Base-by-base conservation (phyloP, 116 monocot genomes). In the Phalaenopsis hybrid region DNA sequence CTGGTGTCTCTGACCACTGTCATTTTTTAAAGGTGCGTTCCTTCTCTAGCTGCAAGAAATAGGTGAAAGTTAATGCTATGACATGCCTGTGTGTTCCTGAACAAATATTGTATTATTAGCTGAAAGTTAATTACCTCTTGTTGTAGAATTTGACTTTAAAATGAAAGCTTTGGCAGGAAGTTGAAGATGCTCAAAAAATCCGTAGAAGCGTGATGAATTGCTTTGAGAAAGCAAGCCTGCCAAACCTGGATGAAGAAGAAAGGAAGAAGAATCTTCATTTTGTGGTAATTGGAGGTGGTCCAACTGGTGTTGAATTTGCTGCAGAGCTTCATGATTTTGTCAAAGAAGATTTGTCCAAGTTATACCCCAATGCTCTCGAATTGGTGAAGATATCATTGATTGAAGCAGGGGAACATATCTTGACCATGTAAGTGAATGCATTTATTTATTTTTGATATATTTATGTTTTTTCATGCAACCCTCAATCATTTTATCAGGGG, bases 301-400 rank as follows among this genome's bases (percentile, higher is more conserved):
- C 97, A 44, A 94, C 94, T 77, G 97, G 97, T 61, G 93, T 97
- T 79, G 97, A 97, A 82, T 97, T 97, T 92, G 94, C 97, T 61
- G 97, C 97, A 75, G 94, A 94, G 70, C 85, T 97, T 81, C 97
- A 97, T 88, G 97, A 97, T 80, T 97, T 90, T 80, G 91, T 97
- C 41, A 78, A 68, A 86, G 91, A 94, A 82, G 97, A 97, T 84
- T 82, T 97, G 70, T 70, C 88, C 8, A 93, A 91, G 80, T 77
- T 97, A 79, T 97, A 97, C 85, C 97, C 97, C 74, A 57, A 79
- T 81, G 52, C 90, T 20, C 70, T 76, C 21, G 85, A 94, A 37
- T 83, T 94, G n/a, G 91, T 89, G 31, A 94, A 85, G 52, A 97
- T 97, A 78, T 91, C 92, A 81, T 84, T 97, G 65, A 90, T 97